phyloP scores from a whole-genome alignment of 768 basidiomycete species.

The Vishniacozyma victoriae region DNA sequence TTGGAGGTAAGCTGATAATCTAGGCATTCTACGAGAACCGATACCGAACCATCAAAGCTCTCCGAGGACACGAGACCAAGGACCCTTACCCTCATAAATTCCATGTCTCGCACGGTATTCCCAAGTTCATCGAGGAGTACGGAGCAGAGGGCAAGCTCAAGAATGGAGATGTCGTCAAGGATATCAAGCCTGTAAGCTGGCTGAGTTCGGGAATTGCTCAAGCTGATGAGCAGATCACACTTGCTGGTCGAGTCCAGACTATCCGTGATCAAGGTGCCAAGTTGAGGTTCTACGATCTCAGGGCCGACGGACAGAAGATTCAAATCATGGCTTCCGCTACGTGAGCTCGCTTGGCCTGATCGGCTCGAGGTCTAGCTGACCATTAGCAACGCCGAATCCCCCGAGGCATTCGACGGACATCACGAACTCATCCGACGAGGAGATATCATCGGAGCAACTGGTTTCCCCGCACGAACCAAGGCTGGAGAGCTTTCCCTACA shows the following conservation, averaged over 20 bases:
- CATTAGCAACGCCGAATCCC: slow-evolving; percentile 44
- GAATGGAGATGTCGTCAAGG: slow-evolving; percentile 62
- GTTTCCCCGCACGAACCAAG: slow-evolving; percentile 83
- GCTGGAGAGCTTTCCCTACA: slow-evolving; percentile 91
- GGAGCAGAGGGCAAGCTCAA: slow-evolving; percentile 65
- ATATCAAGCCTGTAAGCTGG: slow-evolving; percentile 41
- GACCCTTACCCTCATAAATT: slow-evolving; percentile 99
- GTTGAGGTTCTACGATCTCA: slow-evolving; percentile 89
- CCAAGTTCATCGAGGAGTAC: slow-evolving; percentile 66
- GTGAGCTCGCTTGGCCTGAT: slow-evolving; percentile 50
- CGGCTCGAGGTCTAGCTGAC: neutral
- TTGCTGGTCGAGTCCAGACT: slow-evolving; percentile 88
- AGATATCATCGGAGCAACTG: slow-evolving; percentile 89
- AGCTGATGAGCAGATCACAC: slow-evolving; percentile 45
- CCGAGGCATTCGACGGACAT: slow-evolving; percentile 57
- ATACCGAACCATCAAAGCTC: slow-evolving; percentile 75
- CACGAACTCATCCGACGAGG: slow-evolving; percentile 90
- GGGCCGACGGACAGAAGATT: slow-evolving; percentile 83
- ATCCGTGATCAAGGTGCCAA: slow-evolving; percentile 76
- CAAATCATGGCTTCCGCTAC: slow-evolving; percentile 90
- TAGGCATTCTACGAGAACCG: slow-evolving; percentile 97
- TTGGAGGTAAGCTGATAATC: neutral
- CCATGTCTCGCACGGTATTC: slow-evolving; percentile 71
- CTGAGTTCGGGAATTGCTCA: neutral
- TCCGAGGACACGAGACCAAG: slow-evolving; percentile 76